Percentiles rank a stretch among this genome's conserved stretches.
These are phyloP conservation scores for Waitea zeae DNA, from an alignment of 1,284 basidiomycete genomes.

Conservation along the genomic window DNA sequence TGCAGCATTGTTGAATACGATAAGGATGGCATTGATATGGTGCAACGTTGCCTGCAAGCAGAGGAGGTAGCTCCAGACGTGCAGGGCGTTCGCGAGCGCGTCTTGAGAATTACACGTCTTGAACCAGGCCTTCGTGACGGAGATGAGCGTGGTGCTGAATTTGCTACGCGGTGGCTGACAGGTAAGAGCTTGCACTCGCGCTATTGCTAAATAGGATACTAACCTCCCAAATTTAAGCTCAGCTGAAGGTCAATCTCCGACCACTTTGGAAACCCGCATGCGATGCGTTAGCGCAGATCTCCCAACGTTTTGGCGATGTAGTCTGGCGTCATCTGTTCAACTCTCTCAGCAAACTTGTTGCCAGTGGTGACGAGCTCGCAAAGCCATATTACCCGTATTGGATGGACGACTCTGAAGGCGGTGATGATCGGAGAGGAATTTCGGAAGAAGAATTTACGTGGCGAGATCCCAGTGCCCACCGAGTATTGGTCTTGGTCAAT, in stretches of 20 bases:
- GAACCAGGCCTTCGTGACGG: conserved; percentile 33
- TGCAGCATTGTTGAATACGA: conserved; percentile 23
- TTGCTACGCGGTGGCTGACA: conserved; percentile 48
- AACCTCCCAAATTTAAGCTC: conserved; percentile 29
- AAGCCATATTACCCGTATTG: conserved; percentile 5
- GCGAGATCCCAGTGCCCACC: conserved; percentile 57
- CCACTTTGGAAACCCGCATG: conserved; percentile 80
- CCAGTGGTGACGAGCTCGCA: conserved; percentile 8
- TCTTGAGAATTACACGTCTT: conserved; percentile 51
- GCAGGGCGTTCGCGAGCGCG: conserved; percentile 68
- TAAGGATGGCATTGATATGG: conserved; percentile 31
- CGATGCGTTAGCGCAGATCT: conserved; percentile 42
- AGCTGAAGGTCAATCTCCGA: conserved; percentile 82
- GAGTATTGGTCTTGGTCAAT: conserved; percentile 17
- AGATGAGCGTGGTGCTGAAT: conserved; percentile 32
- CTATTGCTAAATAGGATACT: background rate
- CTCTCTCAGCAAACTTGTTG: conserved; percentile 29
- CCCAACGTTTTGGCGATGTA: conserved; percentile 40
- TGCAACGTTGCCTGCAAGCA: conserved; percentile 49
- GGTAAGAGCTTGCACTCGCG: conserved; percentile 18
- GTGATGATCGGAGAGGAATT: conserved; percentile 19
- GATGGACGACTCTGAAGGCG: conserved; percentile 10
- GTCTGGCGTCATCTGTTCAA: conserved; percentile 60
- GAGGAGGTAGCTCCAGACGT: conserved; percentile 63
- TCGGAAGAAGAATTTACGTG: conserved; percentile 57